Percentiles rank a stretch among this genome's conserved stretches.
Conservation (phyloP, 495 filamentous ascomycete species). For the Terfezia claveryi region DNA sequence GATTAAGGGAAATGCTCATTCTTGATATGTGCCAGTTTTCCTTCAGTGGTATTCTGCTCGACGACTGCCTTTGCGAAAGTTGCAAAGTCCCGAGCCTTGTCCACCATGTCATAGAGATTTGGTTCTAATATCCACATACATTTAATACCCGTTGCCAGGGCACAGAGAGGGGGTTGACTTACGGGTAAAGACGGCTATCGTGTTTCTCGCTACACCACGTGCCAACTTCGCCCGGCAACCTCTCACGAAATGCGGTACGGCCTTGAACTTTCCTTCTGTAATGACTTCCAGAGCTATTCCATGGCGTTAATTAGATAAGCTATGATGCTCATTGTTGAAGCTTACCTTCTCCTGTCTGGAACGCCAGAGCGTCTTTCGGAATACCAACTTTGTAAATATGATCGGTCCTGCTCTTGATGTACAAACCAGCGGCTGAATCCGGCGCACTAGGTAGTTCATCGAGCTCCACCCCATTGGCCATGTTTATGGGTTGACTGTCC, state of each 20-base stretch:
- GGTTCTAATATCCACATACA: slow-evolving; percentile 30
- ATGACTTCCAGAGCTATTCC: slow-evolving; percentile 52
- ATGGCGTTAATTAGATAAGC: not conserved
- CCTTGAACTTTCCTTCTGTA: slow-evolving; percentile 68
- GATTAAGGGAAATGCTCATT: no score
- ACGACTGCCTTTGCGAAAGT: slow-evolving; percentile 73
- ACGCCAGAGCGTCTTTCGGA: slow-evolving; percentile 72
- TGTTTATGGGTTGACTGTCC: slow-evolving; percentile 25
- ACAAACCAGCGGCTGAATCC: slow-evolving; percentile 65
- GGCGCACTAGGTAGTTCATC: slow-evolving; percentile 50
- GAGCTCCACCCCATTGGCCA: slow-evolving; percentile 22
- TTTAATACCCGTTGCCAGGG: not conserved
- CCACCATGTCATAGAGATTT: slow-evolving; percentile 71
- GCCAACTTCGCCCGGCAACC: slow-evolving; percentile 32
- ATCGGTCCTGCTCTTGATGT: slow-evolving; percentile 69
- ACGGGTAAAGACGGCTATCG: slow-evolving; percentile 82
- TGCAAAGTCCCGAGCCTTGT: slow-evolving; percentile 54
- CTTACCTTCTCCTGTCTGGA: slow-evolving; percentile 64
- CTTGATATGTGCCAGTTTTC: no score
- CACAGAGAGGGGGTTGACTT: not conserved
- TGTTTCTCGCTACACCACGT: slow-evolving; percentile 48
- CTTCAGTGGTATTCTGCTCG: slow-evolving; percentile 40
- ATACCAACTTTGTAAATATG: slow-evolving; percentile 69
- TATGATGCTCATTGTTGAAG: not conserved
- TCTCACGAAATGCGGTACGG: slow-evolving; percentile 89